Percentiles rank a stretch among this genome's conserved stretches.
Evolutionary conservation across 2,329 filamentous ascomycete genomes (phyloP).

Genomic region (Phialocephala subalpina): DNA sequence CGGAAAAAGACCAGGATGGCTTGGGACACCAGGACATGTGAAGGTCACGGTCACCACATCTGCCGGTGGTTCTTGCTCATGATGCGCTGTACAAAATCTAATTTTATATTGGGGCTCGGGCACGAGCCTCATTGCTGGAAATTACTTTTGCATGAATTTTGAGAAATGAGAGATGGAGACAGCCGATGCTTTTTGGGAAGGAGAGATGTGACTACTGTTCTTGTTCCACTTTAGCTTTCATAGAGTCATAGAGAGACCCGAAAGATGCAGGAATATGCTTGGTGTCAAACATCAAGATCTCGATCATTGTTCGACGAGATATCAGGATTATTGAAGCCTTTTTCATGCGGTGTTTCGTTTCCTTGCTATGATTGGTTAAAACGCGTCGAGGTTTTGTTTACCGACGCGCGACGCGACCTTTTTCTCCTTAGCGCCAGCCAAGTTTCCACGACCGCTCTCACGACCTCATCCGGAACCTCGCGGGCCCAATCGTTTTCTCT

Average conservation of each 20-base stretch:
- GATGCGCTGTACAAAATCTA: constrained; percentile 41
- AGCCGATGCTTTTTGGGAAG: background rate
- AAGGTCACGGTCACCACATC: constrained; percentile 6
- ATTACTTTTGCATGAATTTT: constrained; percentile 18
- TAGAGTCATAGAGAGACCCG: background rate
- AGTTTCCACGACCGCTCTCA: constrained; percentile 9
- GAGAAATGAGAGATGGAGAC: constrained; percentile 17
- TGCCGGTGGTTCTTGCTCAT: constrained; percentile 23
- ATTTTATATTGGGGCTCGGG: constrained; percentile 33
- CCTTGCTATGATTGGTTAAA: background rate
- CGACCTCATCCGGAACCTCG: constrained; percentile 10
- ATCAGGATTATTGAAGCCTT: background rate
- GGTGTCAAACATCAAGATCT: background rate
- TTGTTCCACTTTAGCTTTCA: background rate
- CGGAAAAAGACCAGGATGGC: background rate
- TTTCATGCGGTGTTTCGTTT: background rate
- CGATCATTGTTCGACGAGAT: background rate
- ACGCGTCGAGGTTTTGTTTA: constrained; percentile 6
- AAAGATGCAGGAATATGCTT: background rate
- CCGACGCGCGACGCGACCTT: constrained; percentile 6
- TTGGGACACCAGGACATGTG: background rate
- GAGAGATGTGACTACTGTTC: background rate
- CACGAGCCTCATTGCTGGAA: constrained; percentile 5
- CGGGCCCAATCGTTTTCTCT: constrained; percentile 14
- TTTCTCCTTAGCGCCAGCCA: constrained; percentile 15